Evolutionary conservation across 2,329 filamentous ascomycete genomes (phyloP).

Genomic region (Remersonia thermophila): DNA sequence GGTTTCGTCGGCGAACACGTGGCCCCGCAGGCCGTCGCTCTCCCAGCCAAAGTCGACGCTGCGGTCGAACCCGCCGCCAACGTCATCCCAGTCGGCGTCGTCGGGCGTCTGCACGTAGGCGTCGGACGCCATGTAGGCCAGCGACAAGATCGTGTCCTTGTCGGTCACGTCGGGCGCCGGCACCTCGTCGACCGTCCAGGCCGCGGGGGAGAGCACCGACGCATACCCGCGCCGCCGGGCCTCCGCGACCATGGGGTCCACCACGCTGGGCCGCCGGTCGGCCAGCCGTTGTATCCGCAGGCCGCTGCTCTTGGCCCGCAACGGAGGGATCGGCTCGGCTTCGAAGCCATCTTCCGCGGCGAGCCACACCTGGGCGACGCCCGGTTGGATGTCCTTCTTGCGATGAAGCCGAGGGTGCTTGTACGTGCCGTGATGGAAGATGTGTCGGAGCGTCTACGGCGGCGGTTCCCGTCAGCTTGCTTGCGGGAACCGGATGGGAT

Average conservation of each 20-base stretch:
- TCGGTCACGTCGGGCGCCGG: constrained; percentile 72
- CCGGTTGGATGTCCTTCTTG: constrained; percentile 53
- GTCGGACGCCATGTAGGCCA: constrained; percentile 81
- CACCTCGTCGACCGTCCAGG: constrained; percentile 75
- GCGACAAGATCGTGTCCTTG: constrained; percentile 67
- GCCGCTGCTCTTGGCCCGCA: constrained; percentile 51
- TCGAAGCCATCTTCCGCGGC: constrained; percentile 45
- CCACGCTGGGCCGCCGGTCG: constrained; percentile 61
- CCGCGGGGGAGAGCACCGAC: constrained; percentile 54
- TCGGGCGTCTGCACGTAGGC: constrained; percentile 69
- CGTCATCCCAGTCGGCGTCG: constrained; percentile 70
- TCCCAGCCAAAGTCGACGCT: constrained; percentile 90
- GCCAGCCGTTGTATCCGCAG: constrained; percentile 67
- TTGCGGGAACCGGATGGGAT: too few relatives aligned
- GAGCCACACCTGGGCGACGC: constrained; percentile 49
- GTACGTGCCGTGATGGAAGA: constrained; percentile 84
- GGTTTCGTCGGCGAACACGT: constrained; percentile 76
- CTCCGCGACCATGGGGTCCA: constrained; percentile 67
- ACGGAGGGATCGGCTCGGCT: constrained; percentile 36
- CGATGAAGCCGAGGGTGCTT: constrained; percentile 66
- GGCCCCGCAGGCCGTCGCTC: constrained; percentile 74
- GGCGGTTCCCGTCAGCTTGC: constrained; percentile 6
- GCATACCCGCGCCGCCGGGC: constrained; percentile 57
- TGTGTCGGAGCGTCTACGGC: constrained; percentile 63
- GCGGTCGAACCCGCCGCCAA: constrained; percentile 68